These are phyloP conservation scores for Shiraia sp. DNA, from an alignment of 2,329 filamentous ascomycete species.

Conservation along the genomic window DNA sequence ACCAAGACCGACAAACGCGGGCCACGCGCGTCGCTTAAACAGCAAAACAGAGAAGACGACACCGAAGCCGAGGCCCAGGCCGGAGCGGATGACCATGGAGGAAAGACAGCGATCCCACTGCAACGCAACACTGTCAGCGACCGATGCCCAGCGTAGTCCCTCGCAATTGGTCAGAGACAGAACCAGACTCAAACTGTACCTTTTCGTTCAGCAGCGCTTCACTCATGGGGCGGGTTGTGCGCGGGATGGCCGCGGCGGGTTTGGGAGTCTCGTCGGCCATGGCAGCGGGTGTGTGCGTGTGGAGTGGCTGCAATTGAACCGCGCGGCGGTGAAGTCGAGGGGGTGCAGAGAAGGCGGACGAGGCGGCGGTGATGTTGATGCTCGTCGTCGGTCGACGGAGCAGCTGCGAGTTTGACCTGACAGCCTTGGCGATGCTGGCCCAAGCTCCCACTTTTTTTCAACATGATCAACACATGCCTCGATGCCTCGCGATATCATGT, in stretches of 20 bases:
- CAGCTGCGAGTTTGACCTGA: slow-evolving; percentile 32
- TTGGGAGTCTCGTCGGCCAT: slow-evolving; percentile 63
- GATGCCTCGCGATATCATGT: too few species aligned
- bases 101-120: slow-evolving; percentile 99
- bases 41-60: slow-evolving; percentile 98
- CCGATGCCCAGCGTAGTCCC: background rate
- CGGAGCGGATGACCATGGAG: slow-evolving; percentile 94
- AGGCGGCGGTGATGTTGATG: slow-evolving; percentile 27
- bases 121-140: background rate
- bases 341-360: slow-evolving; percentile 5
- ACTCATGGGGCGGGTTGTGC: slow-evolving; percentile 80
- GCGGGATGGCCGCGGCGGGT: slow-evolving; percentile 66
- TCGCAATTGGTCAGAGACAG: background rate
- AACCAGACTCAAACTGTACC: slow-evolving; percentile 59
- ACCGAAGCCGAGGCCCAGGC: slow-evolving; percentile 93
- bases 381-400: slow-evolving; percentile 15
- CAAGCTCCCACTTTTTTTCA: slow-evolving; percentile 27
- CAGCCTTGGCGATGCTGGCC: slow-evolving; percentile 25
- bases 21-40: slow-evolving; percentile 98
- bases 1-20: slow-evolving; percentile 89
- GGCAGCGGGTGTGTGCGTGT: slow-evolving; percentile 26
- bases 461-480: too few species aligned
- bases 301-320: slow-evolving; percentile 30
- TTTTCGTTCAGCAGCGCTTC: slow-evolving; percentile 99
- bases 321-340: slow-evolving; percentile 22